Base-by-base conservation (phyloP, 495 filamentous ascomycete species). In the Aspergillus panamensis region DNA sequence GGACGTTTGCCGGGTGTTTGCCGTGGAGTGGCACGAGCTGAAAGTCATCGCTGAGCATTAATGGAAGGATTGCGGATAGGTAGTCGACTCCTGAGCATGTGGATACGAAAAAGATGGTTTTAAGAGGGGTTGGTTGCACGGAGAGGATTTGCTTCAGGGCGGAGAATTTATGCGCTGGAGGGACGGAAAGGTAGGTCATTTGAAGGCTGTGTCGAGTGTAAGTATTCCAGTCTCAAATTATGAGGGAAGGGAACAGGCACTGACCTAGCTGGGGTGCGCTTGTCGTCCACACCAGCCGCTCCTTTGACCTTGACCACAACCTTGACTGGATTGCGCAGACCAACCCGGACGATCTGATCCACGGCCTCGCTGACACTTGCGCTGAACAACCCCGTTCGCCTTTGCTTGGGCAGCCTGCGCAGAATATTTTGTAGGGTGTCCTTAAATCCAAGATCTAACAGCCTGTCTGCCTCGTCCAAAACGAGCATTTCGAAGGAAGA, bases 21-120 rank as follows among this genome's bases (percentile, higher is more conserved):
- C 94, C 94, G 64, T 98, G 94, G 0, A 98, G 80, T 6, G 92
- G 86, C 19, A 94, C 79, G 6, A 95, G 73, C 14, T 78, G 76
- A 64, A 90, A 89, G 2, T 75, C 71, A 25, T 76, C 67, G 16
- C 82, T 80, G 8, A 83, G 66, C 6, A 81, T 73, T 13, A 95
- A 76, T 0, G 89, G 87, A 29, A 97, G 79, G 14, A 96, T 80
- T 55, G 87, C 79, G 25, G 88, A 80, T 64, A 93, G 91, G 70
- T 96, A 97, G 70, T 97, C 94, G 20, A 97, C 95, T n/a, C 87
- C 88, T 21, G 90, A 90, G 65, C 95, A 96, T 37, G 91, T 97
- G 16, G 93, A 94, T 33, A 97, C 82, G 69, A 96, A 98, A 64
- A 96, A 78, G 55, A 98, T 97, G n/a, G 85, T 84, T 66, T 93